phyloP scores from a whole-genome alignment of 495 filamentous ascomycete species.

The Glutinoglossum americanum region DNA sequence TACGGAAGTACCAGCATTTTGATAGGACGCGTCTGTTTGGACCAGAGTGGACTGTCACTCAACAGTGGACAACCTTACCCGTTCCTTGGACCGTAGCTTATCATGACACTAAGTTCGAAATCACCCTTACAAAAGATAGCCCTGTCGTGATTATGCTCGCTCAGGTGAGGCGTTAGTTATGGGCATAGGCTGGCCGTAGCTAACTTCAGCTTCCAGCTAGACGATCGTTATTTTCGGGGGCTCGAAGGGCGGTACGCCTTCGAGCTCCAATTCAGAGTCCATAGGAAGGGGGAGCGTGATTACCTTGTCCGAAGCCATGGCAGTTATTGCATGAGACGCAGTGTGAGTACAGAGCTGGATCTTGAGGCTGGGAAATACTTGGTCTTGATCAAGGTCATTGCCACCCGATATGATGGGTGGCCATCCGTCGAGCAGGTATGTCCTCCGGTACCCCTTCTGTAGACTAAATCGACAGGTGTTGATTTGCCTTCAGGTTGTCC shows the following conservation, averaged over 20 bases:
- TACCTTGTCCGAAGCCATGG: conserved; percentile 66
- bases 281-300: conserved; percentile 59
- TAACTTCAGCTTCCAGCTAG: conserved; percentile 27
- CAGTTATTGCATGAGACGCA: conserved; percentile 49
- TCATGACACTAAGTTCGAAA: conserved; percentile 58
- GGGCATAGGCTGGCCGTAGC: background rate
- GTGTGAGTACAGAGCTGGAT: conserved; percentile 61
- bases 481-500: conserved; percentile 24
- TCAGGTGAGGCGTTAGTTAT: conserved; percentile 23
- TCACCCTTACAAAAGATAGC: conserved; percentile 41
- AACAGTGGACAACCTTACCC: conserved; percentile 65
- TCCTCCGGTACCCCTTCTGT: background rate
- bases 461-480: background rate
- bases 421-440: conserved; percentile 35
- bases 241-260: conserved; percentile 69
- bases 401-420: conserved; percentile 28
- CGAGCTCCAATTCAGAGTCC: conserved; percentile 56
- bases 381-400: conserved; percentile 60
- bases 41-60: conserved; percentile 59
- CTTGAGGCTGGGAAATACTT: conserved; percentile 66
- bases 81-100: conserved; percentile 79
- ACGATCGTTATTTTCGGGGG: conserved; percentile 67
- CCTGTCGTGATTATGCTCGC: conserved; percentile 61
- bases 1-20: conserved; percentile 63
- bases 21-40: conserved; percentile 80